These are phyloP conservation scores for Wallacemonas collosoma DNA, from an alignment of 208 protist genomes.

Conservation along the genomic window DNA sequence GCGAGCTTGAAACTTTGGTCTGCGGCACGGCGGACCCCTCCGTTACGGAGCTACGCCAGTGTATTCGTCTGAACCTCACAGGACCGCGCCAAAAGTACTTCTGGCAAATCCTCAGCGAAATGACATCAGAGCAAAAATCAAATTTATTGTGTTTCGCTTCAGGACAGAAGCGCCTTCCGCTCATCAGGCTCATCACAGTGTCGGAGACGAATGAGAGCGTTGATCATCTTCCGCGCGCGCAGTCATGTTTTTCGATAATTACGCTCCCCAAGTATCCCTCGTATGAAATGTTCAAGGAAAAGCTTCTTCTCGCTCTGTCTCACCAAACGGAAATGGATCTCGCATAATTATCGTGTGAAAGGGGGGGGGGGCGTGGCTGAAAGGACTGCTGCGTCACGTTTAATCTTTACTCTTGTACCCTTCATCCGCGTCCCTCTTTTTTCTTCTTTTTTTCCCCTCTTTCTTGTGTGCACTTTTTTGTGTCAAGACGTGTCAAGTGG, in stretches of 20 bases:
- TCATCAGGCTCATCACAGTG: slow-evolving; percentile 75
- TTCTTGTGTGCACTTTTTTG: slow-evolving; percentile 6
- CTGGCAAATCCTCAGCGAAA: slow-evolving; percentile 85
- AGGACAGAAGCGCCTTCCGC: slow-evolving; percentile 81
- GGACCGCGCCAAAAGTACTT: slow-evolving; percentile 64
- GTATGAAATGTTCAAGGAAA: slow-evolving; percentile 76
- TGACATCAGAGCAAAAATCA: slow-evolving; percentile 77
- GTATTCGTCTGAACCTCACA: slow-evolving; percentile 62
- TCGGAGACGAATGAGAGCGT: slow-evolving; percentile 77
- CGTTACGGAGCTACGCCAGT: slow-evolving; percentile 62
- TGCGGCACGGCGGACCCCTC: slow-evolving; percentile 79
- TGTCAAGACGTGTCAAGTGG: neutral
- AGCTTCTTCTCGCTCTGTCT: slow-evolving; percentile 73
- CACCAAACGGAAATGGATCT: slow-evolving; percentile 92
- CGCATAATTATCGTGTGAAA: slow-evolving; percentile 38
- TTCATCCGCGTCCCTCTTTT: neutral
- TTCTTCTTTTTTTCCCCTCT: slow-evolving; percentile 1
- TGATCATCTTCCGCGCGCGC: slow-evolving; percentile 83
- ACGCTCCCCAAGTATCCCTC: slow-evolving; percentile 82
- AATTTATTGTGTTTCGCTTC: slow-evolving; percentile 88
- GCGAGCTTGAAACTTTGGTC: slow-evolving; percentile 78
- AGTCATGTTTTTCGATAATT: slow-evolving; percentile 90
- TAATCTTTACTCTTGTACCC: neutral
- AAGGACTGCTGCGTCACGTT: no score
- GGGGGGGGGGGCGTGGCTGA: neutral